These are phyloP conservation scores for Tephrocybe sp. DNA, from an alignment of 768 basidiomycete genomes.

Conservation along the genomic window DNA sequence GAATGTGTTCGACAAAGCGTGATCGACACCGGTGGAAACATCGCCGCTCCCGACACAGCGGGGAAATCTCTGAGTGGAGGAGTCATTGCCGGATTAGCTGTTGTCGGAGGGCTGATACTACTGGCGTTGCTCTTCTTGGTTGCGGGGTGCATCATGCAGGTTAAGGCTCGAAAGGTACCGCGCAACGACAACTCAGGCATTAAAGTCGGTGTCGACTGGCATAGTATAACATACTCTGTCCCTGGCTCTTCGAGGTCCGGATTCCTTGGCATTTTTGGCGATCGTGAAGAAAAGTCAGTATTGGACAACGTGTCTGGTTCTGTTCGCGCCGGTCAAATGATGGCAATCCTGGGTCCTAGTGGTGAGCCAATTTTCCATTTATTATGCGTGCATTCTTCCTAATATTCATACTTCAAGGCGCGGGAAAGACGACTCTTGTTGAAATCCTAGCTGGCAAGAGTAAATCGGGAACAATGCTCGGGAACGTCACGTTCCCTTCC, in stretches of 20 bases:
- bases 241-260: slow-evolving; percentile 23
- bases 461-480: slow-evolving; percentile 70
- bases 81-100: slow-evolving; percentile 87
- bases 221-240: slow-evolving; percentile 63
- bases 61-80: slow-evolving; percentile 64
- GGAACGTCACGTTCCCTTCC: slow-evolving; percentile 57
- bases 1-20: slow-evolving; percentile 85
- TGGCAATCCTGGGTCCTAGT: slow-evolving; percentile 90
- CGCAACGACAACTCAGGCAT: slow-evolving; percentile 38
- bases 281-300: slow-evolving; percentile 57
- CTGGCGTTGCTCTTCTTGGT: slow-evolving; percentile 57
- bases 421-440: slow-evolving; percentile 89
- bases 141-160: slow-evolving; percentile 61
- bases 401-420: slow-evolving; percentile 38
- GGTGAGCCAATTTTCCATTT: slow-evolving; percentile 40
- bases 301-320: slow-evolving; percentile 68
- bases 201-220: slow-evolving; percentile 69
- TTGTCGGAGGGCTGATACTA: slow-evolving; percentile 67
- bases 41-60: slow-evolving; percentile 25
- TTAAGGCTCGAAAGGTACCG: slow-evolving; percentile 51
- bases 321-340: slow-evolving; percentile 78
- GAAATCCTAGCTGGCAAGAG: slow-evolving; percentile 85
- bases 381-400: not conserved
- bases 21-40: slow-evolving; percentile 53
- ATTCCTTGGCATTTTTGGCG: slow-evolving; percentile 12